These are phyloP conservation scores for Cordia subcordata DNA, from an alignment of 257 asterid species.

Conservation along the genomic window DNA sequence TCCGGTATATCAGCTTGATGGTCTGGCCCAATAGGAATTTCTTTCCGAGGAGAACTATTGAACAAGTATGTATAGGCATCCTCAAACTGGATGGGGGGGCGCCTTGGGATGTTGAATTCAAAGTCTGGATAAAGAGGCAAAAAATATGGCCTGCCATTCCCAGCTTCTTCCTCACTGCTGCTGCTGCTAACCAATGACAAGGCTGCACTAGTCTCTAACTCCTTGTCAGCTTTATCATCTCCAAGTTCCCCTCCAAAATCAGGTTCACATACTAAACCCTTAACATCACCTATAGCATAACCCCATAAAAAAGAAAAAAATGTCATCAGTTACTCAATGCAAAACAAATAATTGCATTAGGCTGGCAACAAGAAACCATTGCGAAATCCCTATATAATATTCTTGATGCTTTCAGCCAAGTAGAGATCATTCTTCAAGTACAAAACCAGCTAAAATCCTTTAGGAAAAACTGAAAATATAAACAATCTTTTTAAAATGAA, in stretches of 20 bases:
- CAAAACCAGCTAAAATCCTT: too few relatives aligned
- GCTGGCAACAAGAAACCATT: not conserved
- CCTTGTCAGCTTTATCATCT: conserved; percentile 34
- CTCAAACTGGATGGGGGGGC: conserved; percentile 24
- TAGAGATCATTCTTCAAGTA: not conserved
- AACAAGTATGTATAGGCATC: conserved; percentile 36
- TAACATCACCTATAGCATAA: not conserved
- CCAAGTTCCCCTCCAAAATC: conserved; percentile 14
- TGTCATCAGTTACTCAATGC: not conserved
- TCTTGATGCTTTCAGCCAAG: not conserved
- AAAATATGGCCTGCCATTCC: conserved; percentile 26
- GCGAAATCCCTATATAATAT: not conserved
- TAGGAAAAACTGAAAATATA: not conserved
- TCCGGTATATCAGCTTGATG: conserved; percentile 65
- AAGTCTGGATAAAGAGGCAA: conserved; percentile 29
- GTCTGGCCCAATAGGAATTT: conserved; percentile 61
- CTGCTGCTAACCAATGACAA: conserved; percentile 53
- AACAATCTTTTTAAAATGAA: not conserved
- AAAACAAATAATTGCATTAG: not conserved
- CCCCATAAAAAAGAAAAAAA: not conserved
- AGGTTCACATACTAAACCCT: not conserved
- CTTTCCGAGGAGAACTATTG: conserved; percentile 44
- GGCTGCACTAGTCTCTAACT: conserved; percentile 49
- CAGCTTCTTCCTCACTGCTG: conserved; percentile 47
- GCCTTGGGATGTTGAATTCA: conserved; percentile 34